Evolutionary conservation across 805 yeast species (phyloP).

Genomic region (Zygotorulaspora danielsina): DNA sequence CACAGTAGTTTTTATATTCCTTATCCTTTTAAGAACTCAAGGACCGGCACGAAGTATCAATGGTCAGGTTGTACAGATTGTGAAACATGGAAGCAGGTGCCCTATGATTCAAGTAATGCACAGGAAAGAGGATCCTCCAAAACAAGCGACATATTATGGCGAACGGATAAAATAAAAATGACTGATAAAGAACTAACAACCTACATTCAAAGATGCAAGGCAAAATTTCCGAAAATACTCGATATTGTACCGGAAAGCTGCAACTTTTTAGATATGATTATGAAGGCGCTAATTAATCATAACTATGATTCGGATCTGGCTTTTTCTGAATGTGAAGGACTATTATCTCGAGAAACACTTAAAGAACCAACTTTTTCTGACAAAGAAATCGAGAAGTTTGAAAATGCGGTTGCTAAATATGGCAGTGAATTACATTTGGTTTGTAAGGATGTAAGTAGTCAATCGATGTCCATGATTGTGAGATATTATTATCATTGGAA

Average conservation of each 20-base stretch:
- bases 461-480: constrained; percentile 72
- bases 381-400: constrained; percentile 65
- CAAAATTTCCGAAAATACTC: constrained; percentile 52
- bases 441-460: constrained; percentile 64
- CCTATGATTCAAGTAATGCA: constrained; percentile 11
- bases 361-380: constrained; percentile 72
- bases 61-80: constrained; percentile 27
- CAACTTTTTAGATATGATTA: constrained; percentile 73
- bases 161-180: constrained; percentile 33
- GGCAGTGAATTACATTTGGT: constrained; percentile 82
- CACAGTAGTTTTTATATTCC: constrained; percentile 20
- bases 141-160: constrained; percentile 66
- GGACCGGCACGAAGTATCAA: constrained; percentile 28
- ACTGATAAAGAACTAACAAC: constrained; percentile 40
- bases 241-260: constrained; percentile 61
- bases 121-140: constrained; percentile 73
- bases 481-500: constrained; percentile 90
- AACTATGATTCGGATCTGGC: constrained; percentile 53
- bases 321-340: constrained; percentile 38
- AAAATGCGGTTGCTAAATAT: constrained; percentile 61
- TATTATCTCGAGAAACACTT: constrained; percentile 53
- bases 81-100: constrained; percentile 11
- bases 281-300: constrained; percentile 49
- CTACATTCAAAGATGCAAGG: constrained; percentile 51
- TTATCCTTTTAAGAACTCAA: constrained; percentile 28